Evolutionary conservation across 1,139 yeast species (phyloP).

Genomic region (Hansenula lynferdii): DNA sequence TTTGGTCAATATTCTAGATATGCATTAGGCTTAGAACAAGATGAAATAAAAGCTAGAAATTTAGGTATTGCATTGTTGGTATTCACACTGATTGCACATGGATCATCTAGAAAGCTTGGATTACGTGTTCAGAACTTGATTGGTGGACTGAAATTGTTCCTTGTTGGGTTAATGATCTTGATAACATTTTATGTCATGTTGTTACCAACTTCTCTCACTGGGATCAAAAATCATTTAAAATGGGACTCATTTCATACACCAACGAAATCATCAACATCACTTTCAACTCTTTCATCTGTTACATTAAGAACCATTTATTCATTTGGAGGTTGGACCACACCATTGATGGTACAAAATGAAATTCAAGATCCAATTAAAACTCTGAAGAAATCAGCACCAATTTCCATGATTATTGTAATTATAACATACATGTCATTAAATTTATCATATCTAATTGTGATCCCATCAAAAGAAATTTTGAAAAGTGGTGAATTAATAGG

Average conservation of each 20-base stretch:
- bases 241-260: conserved; percentile 14
- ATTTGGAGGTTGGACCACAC: conserved; percentile 57
- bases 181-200: conserved; percentile 46
- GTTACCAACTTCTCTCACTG: conserved; percentile 35
- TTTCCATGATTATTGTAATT: conserved; percentile 40
- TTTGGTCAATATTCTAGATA: conserved; percentile 52
- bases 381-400: conserved; percentile 51
- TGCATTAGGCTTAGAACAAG: conserved; percentile 27
- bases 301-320: conserved; percentile 52
- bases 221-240: conserved; percentile 24
- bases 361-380: conserved; percentile 52
- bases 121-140: conserved; percentile 45
- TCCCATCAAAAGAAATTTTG: conserved; percentile 45
- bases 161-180: conserved; percentile 40
- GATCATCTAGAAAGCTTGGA: conserved; percentile 46
- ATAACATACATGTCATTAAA: conserved; percentile 47
- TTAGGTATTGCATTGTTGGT: conserved; percentile 42
- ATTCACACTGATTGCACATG: conserved; percentile 38
- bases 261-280: conserved; percentile 1
- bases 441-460: conserved; percentile 48
- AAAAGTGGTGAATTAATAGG: conserved; percentile 51
- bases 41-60: conserved; percentile 27
- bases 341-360: conserved; percentile 55
- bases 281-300: conserved; percentile 31
- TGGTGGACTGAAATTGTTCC: conserved; percentile 44